phyloP scores from a whole-genome alignment of 768 basidiomycete species.

The Tricholoma sp. region DNA sequence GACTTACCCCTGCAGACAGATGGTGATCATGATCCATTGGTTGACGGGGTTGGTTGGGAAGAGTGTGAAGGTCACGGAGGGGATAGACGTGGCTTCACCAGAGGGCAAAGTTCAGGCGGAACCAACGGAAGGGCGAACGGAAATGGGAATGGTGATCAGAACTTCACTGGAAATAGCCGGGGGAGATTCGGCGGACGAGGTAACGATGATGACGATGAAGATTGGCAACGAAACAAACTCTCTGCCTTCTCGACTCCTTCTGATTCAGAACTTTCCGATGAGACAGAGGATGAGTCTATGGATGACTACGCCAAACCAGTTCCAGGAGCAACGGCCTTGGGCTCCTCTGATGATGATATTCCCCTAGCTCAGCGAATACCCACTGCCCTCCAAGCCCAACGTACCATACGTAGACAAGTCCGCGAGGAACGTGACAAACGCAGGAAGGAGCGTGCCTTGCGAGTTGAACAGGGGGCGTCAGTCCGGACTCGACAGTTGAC shows the following conservation, averaged over 20 bases:
- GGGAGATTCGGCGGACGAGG: slow-evolving; percentile 33
- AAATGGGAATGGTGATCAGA: slow-evolving; percentile 15
- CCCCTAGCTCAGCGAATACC: slow-evolving; percentile 83
- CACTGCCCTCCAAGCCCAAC: slow-evolving; percentile 77
- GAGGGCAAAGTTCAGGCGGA: slow-evolving; percentile 10
- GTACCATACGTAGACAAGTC: slow-evolving; percentile 69
- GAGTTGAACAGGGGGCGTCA: slow-evolving; percentile 17
- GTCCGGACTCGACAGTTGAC: slow-evolving; percentile 25
- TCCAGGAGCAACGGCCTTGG: slow-evolving; percentile 1
- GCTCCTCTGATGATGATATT: slow-evolving; percentile 64
- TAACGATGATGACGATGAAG: slow-evolving; percentile 26
- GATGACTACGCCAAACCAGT: slow-evolving; percentile 32
- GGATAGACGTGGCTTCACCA: slow-evolving; percentile 1
- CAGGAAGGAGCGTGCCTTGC: slow-evolving; percentile 39
- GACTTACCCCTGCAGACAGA: slow-evolving; percentile 6
- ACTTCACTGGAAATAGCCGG: slow-evolving; percentile 17
- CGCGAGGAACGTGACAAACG: slow-evolving; percentile 61
- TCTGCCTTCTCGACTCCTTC: slow-evolving; percentile 31
- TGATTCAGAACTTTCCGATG: slow-evolving; percentile 34
- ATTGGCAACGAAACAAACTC: slow-evolving; percentile 15
- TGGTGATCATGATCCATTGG: slow-evolving; percentile 15
- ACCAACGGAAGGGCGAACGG: slow-evolving; percentile 14
- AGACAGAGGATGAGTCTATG: slow-evolving; percentile 34
- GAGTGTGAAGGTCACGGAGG: slow-evolving; percentile 7
- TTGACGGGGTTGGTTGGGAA: slow-evolving; percentile 25